Conservation (phyloP, 495 filamentous ascomycete genomes). For the Oidiodendron maius region DNA sequence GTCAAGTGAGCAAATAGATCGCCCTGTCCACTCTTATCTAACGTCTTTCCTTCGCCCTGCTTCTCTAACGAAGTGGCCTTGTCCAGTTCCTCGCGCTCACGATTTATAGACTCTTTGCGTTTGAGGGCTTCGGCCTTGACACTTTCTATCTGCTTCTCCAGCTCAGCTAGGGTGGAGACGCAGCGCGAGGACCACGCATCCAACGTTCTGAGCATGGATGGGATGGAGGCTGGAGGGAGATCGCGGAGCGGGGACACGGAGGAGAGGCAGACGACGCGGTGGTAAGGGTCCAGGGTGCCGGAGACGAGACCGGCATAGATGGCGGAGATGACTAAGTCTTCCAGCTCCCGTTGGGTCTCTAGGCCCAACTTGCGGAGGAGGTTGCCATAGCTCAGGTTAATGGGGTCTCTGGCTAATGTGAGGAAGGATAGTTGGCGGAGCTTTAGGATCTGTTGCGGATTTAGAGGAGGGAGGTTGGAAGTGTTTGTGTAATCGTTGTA, state of each 20-base stretch:
- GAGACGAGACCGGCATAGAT: slow-evolving; percentile 80
- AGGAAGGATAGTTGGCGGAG: slow-evolving; percentile 88
- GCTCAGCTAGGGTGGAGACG: slow-evolving; percentile 61
- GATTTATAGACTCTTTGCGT: slow-evolving; percentile 41
- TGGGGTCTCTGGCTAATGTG: slow-evolving; percentile 55
- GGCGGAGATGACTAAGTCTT: slow-evolving; percentile 82
- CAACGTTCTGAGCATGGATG: slow-evolving; percentile 58
- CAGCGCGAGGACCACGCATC: slow-evolving; percentile 73
- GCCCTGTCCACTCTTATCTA: slow-evolving; percentile 25
- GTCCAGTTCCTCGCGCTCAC: slow-evolving; percentile 38
- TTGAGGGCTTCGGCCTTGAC: slow-evolving; percentile 50
- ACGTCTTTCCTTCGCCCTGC: slow-evolving; percentile 32
- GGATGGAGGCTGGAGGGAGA: slow-evolving; percentile 62
- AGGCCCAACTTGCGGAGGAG: slow-evolving; percentile 66
- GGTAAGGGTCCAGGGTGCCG: slow-evolving; percentile 74
- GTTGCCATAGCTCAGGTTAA: slow-evolving; percentile 62
- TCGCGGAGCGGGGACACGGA: slow-evolving; percentile 82
- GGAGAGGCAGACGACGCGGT: slow-evolving; percentile 66
- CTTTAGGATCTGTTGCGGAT: slow-evolving; percentile 68
- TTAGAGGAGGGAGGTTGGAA: slow-evolving; percentile 63
- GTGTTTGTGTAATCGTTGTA: slow-evolving; percentile 61
- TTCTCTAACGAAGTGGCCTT: slow-evolving; percentile 40
- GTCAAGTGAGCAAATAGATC: background rate
- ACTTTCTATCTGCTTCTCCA: slow-evolving; percentile 64
- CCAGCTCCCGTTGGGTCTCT: slow-evolving; percentile 61